A percentile compares a stretch with the other conserved stretches of the same genome.
Evolutionary conservation across 208 protist genomes (phyloP).

Genomic region (Porcisia hertigi): DNA sequence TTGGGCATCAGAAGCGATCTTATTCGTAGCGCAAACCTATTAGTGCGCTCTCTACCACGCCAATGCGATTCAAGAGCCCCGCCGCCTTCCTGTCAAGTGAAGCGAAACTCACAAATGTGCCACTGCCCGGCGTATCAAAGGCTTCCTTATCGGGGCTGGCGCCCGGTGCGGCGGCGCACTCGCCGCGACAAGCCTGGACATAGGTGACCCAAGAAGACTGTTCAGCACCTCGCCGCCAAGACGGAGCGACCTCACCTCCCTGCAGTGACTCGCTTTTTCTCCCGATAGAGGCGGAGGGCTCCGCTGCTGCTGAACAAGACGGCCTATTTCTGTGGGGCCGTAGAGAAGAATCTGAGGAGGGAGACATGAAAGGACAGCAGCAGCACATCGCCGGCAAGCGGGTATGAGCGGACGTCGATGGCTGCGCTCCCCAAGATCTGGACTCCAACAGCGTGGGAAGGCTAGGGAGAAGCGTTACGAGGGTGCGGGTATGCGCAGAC

Average conservation of each 20-base stretch:
- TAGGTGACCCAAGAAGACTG: constrained; percentile 4
- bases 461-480: constrained; percentile 25
- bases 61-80: not conserved
- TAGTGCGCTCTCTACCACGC: constrained; percentile 9
- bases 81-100: not conserved
- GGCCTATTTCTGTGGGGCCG: not conserved
- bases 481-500: constrained; percentile 4
- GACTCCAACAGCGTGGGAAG: not conserved
- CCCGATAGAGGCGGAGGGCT: not conserved
- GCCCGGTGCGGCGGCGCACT: not conserved
- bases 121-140: not conserved
- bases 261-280: not conserved
- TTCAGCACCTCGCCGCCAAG: not conserved
- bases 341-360: not conserved
- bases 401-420: not conserved
- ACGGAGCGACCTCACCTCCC: not conserved
- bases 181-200: not conserved
- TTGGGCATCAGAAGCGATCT: not conserved
- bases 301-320: not conserved
- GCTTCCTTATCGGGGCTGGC: not conserved
- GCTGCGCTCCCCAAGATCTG: too few species aligned
- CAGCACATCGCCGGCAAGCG: constrained; percentile 13
- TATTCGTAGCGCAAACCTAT: constrained; percentile 30
- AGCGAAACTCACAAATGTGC: not conserved
- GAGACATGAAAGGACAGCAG: constrained; percentile 8